Evolutionary conservation across 257 asterid genomes (phyloP).

Genomic region (Primulina tabacum): DNA sequence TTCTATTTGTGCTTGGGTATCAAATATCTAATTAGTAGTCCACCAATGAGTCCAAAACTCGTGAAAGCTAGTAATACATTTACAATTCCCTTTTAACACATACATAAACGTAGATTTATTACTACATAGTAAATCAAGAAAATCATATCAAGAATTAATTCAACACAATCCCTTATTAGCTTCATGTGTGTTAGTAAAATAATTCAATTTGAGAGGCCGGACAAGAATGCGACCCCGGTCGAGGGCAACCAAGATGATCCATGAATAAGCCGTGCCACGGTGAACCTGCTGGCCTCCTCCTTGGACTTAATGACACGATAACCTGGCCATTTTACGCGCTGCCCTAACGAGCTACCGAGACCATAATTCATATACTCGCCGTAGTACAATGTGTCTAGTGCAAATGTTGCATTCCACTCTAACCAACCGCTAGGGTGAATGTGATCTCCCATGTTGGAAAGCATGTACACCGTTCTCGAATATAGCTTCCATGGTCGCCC

Average conservation of each 20-base stretch:
- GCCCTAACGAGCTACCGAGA: not conserved
- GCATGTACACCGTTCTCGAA: constrained; percentile 17
- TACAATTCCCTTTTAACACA: not conserved
- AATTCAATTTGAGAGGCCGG: constrained; percentile 6
- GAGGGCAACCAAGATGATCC: constrained; percentile 17
- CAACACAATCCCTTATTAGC: not conserved
- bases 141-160: too few relatives aligned
- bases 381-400: constrained; percentile 11
- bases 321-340: not conserved
- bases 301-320: not conserved
- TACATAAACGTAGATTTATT: not conserved
- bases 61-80: not conserved
- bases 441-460: not conserved
- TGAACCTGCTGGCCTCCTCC: constrained; percentile 16
- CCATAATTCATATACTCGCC: constrained; percentile 19
- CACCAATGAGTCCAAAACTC: not conserved
- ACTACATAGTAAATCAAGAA: not conserved
- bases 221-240: constrained; percentile 21
- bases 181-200: not conserved
- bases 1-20: not conserved
- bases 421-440: constrained; percentile 12
- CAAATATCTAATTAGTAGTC: too few relatives aligned
- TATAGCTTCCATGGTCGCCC: constrained; percentile 22
- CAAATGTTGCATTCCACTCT: constrained; percentile 13
- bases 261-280: constrained; percentile 8